phyloP scores from a whole-genome alignment of 805 yeast species.

The Zygoascus bituminiphila region DNA sequence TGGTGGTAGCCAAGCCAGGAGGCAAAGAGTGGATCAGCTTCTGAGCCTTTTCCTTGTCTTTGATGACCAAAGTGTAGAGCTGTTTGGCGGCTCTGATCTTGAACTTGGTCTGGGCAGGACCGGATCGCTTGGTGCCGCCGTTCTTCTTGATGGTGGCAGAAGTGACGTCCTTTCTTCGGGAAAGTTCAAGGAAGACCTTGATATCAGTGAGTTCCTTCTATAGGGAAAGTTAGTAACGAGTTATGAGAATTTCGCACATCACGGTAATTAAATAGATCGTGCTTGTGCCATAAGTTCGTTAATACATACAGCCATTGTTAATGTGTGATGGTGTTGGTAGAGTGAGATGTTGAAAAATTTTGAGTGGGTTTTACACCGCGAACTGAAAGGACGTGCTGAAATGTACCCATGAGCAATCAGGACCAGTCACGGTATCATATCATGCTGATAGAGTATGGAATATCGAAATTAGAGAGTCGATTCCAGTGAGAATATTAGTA shows the following conservation, averaged over 20 bases:
- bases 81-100: conserved; percentile 75
- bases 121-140: conserved; percentile 46
- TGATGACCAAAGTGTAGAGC: conserved; percentile 91
- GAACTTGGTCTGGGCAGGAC: conserved; percentile 83
- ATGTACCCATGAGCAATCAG: neutral
- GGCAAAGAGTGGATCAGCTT: conserved; percentile 96
- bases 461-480: conserved; percentile 47
- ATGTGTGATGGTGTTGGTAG: neutral
- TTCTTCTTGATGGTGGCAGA: conserved; percentile 91
- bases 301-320: conserved; percentile 1
- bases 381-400: neutral
- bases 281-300: too few species aligned
- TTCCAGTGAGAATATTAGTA: conserved; percentile 60
- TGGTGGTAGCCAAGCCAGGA: conserved; percentile 42
- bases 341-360: neutral
- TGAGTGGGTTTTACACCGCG: neutral
- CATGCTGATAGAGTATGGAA: conserved; percentile 6
- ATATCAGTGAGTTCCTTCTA: conserved; percentile 84
- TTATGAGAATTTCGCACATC: neutral
- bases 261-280: too few species aligned
- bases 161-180: conserved; percentile 76
- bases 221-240: neutral
- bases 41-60: conserved; percentile 95
- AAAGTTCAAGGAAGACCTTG: conserved; percentile 94
- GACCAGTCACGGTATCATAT: neutral